phyloP scores from a whole-genome alignment of 2,329 filamentous ascomycete species.

The Pseudogymnoascus sp. region DNA sequence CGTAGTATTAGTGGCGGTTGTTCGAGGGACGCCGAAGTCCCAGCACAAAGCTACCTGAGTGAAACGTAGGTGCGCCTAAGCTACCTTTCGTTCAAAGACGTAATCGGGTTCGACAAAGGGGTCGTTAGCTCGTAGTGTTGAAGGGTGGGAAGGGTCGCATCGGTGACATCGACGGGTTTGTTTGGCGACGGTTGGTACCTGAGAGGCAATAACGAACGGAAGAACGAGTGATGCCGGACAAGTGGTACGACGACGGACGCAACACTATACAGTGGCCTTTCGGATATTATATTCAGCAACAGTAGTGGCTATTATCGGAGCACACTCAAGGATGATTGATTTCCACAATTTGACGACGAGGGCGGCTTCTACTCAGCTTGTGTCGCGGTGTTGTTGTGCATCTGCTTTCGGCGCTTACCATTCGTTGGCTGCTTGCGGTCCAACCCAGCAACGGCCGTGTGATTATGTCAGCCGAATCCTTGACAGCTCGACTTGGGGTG shows the following conservation, averaged over 20 bases:
- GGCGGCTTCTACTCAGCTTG: conserved; percentile 9
- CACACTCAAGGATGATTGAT: background rate
- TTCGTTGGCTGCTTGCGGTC: conserved; percentile 10
- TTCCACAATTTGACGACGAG: background rate
- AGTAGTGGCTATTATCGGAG: conserved; percentile 9
- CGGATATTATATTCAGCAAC: conserved; percentile 7
- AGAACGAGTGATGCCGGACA: conserved; percentile 3
- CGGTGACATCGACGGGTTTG: conserved; percentile 6
- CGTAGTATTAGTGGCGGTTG: background rate
- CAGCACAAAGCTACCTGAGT: background rate
- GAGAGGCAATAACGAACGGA: conserved; percentile 7
- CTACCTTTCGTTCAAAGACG: background rate
- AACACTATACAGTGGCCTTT: conserved; percentile 8
- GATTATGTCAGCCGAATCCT: conserved; percentile 8
- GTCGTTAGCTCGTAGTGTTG: conserved; percentile 3
- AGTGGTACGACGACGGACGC: conserved; percentile 2
- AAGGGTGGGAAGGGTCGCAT: background rate
- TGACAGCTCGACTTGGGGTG: background rate
- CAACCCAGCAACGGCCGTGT: background rate
- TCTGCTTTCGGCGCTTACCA: conserved; percentile 10
- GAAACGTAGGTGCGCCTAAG: background rate
- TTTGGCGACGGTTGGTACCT: conserved; percentile 2
- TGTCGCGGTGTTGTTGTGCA: conserved; percentile 11
- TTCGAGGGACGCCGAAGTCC: conserved; percentile 1
- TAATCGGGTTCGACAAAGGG: background rate